A percentile compares a stretch with the other conserved stretches of the same genome.
Evolutionary conservation across 2,329 filamentous ascomycete species (phyloP).

Genomic region (Neofusicoccum parvum): DNA sequence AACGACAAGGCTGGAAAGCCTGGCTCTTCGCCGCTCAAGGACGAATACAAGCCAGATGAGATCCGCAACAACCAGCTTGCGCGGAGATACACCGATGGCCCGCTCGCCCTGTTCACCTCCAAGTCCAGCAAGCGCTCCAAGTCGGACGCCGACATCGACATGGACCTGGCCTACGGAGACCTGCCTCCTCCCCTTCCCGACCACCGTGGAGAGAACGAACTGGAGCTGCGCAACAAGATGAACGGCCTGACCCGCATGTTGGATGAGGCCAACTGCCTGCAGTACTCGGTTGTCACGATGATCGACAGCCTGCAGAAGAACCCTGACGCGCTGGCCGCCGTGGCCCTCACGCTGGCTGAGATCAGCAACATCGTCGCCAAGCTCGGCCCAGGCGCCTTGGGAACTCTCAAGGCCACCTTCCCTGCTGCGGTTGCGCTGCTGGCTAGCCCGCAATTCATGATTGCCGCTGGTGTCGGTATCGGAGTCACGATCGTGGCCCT

Average conservation of each 20-base stretch:
- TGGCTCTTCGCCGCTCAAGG: conserved; percentile 27
- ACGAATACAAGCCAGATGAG: conserved; percentile 25
- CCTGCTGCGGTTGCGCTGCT: conserved; percentile 86
- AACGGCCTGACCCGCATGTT: conserved; percentile 74
- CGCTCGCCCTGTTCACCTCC: background rate
- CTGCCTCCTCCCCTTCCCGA: conserved; percentile 68
- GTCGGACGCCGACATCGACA: conserved; percentile 66
- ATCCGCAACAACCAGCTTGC: conserved; percentile 43
- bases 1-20: conserved; percentile 34
- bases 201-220: conserved; percentile 47
- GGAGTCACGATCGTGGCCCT: conserved; percentile 96
- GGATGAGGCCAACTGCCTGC: conserved; percentile 84
- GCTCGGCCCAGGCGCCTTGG: conserved; percentile 79
- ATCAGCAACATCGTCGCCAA: conserved; percentile 80
- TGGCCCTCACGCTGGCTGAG: conserved; percentile 89
- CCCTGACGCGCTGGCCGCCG: conserved; percentile 89
- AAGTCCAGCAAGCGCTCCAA: conserved; percentile 34
- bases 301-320: conserved; percentile 80
- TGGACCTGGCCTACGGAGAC: conserved; percentile 89
- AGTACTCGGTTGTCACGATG: conserved; percentile 79
- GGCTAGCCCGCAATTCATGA: conserved; percentile 89
- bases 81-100: conserved; percentile 47
- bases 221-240: conserved; percentile 68
- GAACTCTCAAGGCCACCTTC: conserved; percentile 74
- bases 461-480: conserved; percentile 83